Evolutionary conservation across 345 rosid genomes (phyloP).

Genomic region (Citrus unshiu): DNA sequence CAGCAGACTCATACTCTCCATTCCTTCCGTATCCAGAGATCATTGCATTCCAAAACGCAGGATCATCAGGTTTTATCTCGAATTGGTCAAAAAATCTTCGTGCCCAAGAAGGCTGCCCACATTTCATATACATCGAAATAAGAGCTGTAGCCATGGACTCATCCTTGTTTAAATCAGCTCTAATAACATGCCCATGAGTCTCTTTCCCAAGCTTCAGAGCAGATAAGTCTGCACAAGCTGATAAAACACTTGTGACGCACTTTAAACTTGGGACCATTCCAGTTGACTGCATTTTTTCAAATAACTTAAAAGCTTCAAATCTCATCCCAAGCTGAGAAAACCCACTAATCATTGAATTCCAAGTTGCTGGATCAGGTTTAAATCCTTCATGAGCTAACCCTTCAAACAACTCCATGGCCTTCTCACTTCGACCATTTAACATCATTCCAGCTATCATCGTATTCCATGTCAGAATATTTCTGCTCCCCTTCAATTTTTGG

Average conservation of each 20-base stretch:
- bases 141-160: constrained; percentile 48
- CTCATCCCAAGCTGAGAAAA: constrained; percentile 51
- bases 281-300: constrained; percentile 47
- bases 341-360: constrained; percentile 68
- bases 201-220: constrained; percentile 50
- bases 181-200: constrained; percentile 51
- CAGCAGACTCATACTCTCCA: constrained; percentile 48
- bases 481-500: constrained; percentile 33
- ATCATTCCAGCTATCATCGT: constrained; percentile 59
- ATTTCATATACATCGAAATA: constrained; percentile 62
- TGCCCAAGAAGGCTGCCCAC: constrained; percentile 43
- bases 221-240: constrained; percentile 54
- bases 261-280: constrained; percentile 43
- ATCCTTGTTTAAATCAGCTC: constrained; percentile 32
- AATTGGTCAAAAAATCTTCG: constrained; percentile 40
- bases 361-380: constrained; percentile 61
- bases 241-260: constrained; percentile 54
- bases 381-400: constrained; percentile 39
- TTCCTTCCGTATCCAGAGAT: constrained; percentile 71
- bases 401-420: constrained; percentile 47
- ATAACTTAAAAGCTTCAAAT: constrained; percentile 44
- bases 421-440: constrained; percentile 45
- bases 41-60: constrained; percentile 72
- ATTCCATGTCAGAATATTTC: constrained; percentile 61
- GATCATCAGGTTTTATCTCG: constrained; percentile 48